phyloP scores from a whole-genome alignment of 164 flowering plant species.

The Umbellularia californica region DNA sequence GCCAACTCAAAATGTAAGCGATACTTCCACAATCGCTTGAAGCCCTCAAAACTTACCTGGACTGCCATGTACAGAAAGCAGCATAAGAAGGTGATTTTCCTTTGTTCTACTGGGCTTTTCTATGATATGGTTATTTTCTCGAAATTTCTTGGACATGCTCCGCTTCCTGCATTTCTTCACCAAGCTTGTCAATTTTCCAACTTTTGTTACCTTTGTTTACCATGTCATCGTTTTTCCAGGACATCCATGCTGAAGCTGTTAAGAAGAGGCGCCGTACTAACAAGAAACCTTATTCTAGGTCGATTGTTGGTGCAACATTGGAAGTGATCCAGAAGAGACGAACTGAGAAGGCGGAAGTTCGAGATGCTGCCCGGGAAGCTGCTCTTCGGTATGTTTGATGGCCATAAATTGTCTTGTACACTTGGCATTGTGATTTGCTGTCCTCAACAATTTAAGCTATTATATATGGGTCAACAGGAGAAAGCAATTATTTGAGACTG shows the following conservation, averaged over 20 bases:
- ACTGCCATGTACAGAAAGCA: constrained; percentile 64
- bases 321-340: constrained; percentile 51
- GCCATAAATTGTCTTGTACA: neutral
- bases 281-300: constrained; percentile 48
- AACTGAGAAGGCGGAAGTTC: constrained; percentile 45
- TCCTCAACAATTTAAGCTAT: neutral
- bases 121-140: neutral
- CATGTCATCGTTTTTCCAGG: constrained; percentile 14
- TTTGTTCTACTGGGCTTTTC: neutral
- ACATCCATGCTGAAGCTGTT: constrained; percentile 41
- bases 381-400: constrained; percentile 35
- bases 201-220: neutral
- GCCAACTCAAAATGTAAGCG: constrained; percentile 86
- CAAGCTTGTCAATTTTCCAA: neutral
- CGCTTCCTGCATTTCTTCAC: neutral
- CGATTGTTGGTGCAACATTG: constrained; percentile 48
- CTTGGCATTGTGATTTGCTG: neutral
- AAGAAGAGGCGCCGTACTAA: constrained; percentile 45
- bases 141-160: neutral
- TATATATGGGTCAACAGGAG: neutral
- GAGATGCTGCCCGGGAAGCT: constrained; percentile 53
- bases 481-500: neutral
- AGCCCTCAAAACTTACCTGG: constrained; percentile 88
- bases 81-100: constrained; percentile 44
- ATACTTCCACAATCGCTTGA: constrained; percentile 78